phyloP scores from a whole-genome alignment of 768 basidiomycete genomes.

The Amanita inopinata region DNA sequence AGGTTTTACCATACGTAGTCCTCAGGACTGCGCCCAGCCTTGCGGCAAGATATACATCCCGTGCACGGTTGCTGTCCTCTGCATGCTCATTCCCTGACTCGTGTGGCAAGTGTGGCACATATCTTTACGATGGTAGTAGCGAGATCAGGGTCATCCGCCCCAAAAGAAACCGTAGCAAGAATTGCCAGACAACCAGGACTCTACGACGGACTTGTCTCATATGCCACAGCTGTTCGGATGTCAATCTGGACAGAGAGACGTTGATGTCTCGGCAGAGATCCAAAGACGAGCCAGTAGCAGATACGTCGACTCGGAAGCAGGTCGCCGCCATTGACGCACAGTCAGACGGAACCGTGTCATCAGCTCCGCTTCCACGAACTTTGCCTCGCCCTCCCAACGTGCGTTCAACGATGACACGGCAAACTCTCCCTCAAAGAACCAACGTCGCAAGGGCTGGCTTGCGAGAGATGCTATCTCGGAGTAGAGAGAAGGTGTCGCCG shows the following conservation, averaged over 20 bases:
- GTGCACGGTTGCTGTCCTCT: conserved; percentile 22
- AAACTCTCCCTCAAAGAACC: neutral
- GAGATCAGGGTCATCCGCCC: conserved; percentile 3
- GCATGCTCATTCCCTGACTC: conserved; percentile 16
- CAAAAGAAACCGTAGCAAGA: neutral
- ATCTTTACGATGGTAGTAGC: conserved; percentile 17
- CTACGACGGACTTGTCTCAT: conserved; percentile 1
- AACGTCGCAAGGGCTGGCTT: neutral
- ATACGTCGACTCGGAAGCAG: conserved; percentile 17
- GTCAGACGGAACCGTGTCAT: neutral
- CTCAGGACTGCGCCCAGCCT: conserved; percentile 44
- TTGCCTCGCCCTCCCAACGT: neutral
- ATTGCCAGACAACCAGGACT: neutral
- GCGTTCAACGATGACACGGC: neutral
- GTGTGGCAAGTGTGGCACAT: conserved; percentile 47
- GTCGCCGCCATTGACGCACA: no score
- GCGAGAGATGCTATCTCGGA: conserved; percentile 3
- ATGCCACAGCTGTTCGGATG: neutral
- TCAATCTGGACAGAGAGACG: conserved; percentile 37
- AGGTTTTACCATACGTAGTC: conserved; percentile 38
- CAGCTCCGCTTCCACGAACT: neutral
- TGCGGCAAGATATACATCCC: conserved; percentile 50
- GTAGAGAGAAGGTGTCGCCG: neutral
- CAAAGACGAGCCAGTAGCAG: conserved; percentile 41
- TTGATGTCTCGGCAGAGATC: neutral